These are phyloP conservation scores for Datisca glomerata DNA, from an alignment of 306 rosid species.

Conservation along the genomic window DNA sequence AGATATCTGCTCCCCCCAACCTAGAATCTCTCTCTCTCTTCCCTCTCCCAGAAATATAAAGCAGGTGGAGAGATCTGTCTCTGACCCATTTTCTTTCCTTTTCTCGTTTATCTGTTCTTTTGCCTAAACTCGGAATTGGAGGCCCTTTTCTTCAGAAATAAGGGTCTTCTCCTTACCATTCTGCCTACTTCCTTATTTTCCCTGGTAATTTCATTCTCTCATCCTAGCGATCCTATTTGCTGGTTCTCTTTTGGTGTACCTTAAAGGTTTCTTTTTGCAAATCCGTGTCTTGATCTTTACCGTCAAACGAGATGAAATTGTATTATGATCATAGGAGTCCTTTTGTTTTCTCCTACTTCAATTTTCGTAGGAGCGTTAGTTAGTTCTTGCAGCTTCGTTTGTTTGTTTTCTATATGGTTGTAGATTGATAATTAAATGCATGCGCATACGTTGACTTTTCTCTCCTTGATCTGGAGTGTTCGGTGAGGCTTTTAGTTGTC, in stretches of 20 bases:
- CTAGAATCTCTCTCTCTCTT: constrained; percentile 4
- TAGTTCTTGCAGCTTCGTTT: too few species aligned
- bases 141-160: constrained; percentile 26
- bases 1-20: background rate
- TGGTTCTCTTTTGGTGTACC: background rate
- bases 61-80: constrained; percentile 25
- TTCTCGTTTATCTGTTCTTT: constrained; percentile 8
- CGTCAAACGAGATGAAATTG: background rate
- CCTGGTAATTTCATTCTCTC: constrained; percentile 19
- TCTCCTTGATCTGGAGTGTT: constrained; percentile 1
- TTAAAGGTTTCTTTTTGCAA: constrained; percentile 1
- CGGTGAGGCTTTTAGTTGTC: constrained; percentile 6
- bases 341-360: too few species aligned
- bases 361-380: too few species aligned
- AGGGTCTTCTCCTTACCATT: constrained; percentile 25
- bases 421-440: background rate
- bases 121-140: constrained; percentile 23
- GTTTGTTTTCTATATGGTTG: constrained; percentile 7
- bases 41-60: constrained; percentile 18
- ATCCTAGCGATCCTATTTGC: background rate
- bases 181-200: constrained; percentile 5
- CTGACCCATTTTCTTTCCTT: constrained; percentile 14
- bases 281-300: background rate
- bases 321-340: too few species aligned
- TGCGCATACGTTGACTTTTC: background rate